Evolutionary conservation across 1,139 yeast species (phyloP), one percentile per base, ranked within the genome.

Genomic region (Saccharomyces pastorianus): DNA sequence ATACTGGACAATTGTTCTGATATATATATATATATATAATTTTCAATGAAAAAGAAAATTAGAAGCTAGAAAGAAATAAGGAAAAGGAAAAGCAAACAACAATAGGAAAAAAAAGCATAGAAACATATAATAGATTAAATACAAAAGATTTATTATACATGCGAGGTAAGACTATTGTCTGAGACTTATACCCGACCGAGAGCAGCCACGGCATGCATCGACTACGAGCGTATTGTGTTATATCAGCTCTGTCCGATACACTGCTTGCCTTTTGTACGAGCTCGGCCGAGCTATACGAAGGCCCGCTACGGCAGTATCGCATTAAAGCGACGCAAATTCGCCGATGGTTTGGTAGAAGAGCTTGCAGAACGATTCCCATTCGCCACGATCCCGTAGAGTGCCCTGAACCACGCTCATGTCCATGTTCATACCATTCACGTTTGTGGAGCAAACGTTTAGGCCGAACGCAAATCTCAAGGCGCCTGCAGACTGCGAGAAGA

Each of bases 401-500:
- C 61, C 63, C 51, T 58, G 56, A 8, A 60, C 59, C 31, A 56
- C 56, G 51, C 61, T 58, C 27, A 62, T 28, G 47, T 55, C 53
- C 13, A 64, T 44, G 42, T 60, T 61, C 62, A 64, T 59, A 23
- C 68, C 68, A n/a, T 55, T 56, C 7, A 47, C 50, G 52, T 59
- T 56, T 4, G 68, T 63, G 25, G 66, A 59, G 29, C 55, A 54
- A 17, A 60, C 52, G 53, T 60, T 64, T 17, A 62, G 51, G 13
- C 58, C 58, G 34, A 61, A 58, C 7, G 64, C 51, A 51, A 61
- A 64, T 47, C 57, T 59, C 53, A 62, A 55, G 13, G 58, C 60
- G 20, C 64, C 64, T 3, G 61, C 59, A n/a, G 61, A 51, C 51
- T 64, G 68, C 34, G 61, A 52, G 51, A 64, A 64, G 3, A 59